phyloP scores from a whole-genome alignment of 1,139 yeast genomes.

The Taphrina deformans region DNA sequence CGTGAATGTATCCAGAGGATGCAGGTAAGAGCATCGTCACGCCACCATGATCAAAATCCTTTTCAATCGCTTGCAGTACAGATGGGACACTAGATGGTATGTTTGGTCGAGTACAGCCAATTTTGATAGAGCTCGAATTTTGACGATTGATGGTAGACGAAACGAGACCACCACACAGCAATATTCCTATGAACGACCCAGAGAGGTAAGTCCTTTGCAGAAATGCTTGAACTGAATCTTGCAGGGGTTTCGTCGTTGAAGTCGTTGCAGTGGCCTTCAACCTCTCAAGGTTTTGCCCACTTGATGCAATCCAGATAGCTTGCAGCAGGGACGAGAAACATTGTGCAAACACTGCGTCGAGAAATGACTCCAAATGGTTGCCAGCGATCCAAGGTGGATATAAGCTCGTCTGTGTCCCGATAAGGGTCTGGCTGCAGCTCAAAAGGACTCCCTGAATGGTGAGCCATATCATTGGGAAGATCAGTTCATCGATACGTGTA shows the following conservation, averaged over 20 bases:
- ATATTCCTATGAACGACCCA: not conserved
- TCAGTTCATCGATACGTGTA: not conserved
- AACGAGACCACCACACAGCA: not conserved
- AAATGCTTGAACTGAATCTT: too few relatives aligned
- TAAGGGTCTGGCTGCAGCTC: too few relatives aligned
- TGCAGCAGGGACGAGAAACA: not conserved
- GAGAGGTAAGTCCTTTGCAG: not conserved
- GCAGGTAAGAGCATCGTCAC: not conserved
- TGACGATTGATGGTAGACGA: not conserved
- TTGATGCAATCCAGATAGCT: not conserved
- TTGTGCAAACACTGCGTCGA: not conserved
- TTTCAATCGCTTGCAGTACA: not conserved
- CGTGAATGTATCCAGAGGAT: not conserved
- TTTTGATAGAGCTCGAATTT: not conserved
- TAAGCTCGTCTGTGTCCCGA: not conserved
- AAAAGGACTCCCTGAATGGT: not conserved
- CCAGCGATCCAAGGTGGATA: not conserved
- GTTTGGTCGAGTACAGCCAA: constrained; percentile 1
- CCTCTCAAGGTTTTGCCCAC: not conserved
- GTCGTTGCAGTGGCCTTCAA: not conserved
- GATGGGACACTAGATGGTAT: not conserved
- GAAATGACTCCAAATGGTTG: not conserved
- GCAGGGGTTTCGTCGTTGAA: not conserved
- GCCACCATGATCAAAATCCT: not conserved
- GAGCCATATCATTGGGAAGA: not conserved